Evolutionary conservation across 805 yeast genomes (phyloP).

Genomic region (Saitoella complicata): DNA sequence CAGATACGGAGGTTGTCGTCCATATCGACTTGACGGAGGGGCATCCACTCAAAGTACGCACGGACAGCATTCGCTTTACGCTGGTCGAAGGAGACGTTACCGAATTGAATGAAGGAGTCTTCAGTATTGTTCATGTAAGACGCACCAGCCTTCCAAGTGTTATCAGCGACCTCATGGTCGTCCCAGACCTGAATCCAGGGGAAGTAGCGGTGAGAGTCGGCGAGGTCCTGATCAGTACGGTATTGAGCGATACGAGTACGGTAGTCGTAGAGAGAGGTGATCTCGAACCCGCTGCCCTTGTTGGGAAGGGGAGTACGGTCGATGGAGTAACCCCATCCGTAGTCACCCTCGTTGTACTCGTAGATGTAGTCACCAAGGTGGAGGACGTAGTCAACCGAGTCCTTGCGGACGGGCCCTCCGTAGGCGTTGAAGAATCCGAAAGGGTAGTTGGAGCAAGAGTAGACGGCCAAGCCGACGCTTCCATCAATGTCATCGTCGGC

Average conservation of each 20-base stretch:
- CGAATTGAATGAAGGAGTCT: too few relatives aligned
- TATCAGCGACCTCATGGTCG: conserved; percentile 19
- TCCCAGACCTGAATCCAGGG: conserved; percentile 20
- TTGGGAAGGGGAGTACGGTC: conserved; percentile 14
- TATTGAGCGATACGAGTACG: conserved; percentile 15
- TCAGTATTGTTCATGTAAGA: conserved; percentile 15
- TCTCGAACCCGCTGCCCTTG: conserved; percentile 6
- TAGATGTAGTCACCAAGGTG: conserved; percentile 19
- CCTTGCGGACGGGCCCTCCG: conserved; percentile 13
- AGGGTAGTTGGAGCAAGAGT: conserved; percentile 17
- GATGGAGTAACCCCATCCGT: conserved; percentile 14
- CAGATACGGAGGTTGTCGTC: conserved; percentile 11
- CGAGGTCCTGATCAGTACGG: conserved; percentile 14
- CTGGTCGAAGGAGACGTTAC: conserved; percentile 4
- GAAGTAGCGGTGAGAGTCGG: conserved; percentile 13
- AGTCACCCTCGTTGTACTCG: conserved; percentile 16
- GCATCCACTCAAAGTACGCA: conserved; percentile 18
- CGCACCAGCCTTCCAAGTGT: conserved; percentile 16
- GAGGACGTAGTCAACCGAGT: conserved; percentile 15
- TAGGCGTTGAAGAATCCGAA: conserved; percentile 17
- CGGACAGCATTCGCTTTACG: conserved; percentile 13
- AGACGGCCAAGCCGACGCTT: conserved; percentile 12
- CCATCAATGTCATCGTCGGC: conserved; percentile 7
- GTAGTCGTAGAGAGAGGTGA: conserved; percentile 15
- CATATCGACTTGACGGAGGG: conserved; percentile 13